A percentile compares a stretch with the other conserved stretches of the same genome.
Evolutionary conservation across 345 rosid genomes (phyloP).

Genomic region (Iberis pinnata): DNA sequence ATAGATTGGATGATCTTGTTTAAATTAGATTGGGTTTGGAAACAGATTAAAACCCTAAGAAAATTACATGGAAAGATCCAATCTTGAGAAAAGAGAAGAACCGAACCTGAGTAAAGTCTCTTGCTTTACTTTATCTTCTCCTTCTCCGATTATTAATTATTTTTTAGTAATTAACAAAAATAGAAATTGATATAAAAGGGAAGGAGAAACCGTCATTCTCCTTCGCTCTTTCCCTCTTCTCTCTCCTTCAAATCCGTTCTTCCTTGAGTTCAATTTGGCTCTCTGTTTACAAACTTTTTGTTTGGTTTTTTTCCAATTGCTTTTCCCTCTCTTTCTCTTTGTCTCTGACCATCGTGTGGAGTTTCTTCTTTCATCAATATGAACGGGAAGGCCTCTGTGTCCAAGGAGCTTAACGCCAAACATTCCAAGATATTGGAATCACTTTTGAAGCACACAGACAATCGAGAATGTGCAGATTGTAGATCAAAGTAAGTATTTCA

Average conservation of each 20-base stretch:
- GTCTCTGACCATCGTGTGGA: neutral
- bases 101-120: conserved; percentile 56
- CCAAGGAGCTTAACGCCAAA: conserved; percentile 70
- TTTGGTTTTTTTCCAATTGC: neutral
- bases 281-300: conserved; percentile 17
- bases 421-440: conserved; percentile 81
- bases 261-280: conserved; percentile 22
- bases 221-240: conserved; percentile 20
- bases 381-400: conserved; percentile 67
- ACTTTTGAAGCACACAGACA: conserved; percentile 75
- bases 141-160: neutral
- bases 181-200: conserved; percentile 27
- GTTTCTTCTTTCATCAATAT: conserved; percentile 31
- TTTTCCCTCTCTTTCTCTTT: conserved; percentile 4
- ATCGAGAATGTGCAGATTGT: conserved; percentile 97
- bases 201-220: conserved; percentile 15
- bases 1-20: conserved; percentile 3
- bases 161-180: conserved; percentile 22
- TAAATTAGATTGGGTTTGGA: conserved; percentile 49
- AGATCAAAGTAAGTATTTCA: conserved; percentile 59
- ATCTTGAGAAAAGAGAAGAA: conserved; percentile 14
- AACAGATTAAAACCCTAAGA: conserved; percentile 46
- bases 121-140: conserved; percentile 32
- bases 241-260: conserved; percentile 38
- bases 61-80: neutral